Conservation (phyloP, 2,329 filamentous ascomycete species). For the Clonostachys sp. region DNA sequence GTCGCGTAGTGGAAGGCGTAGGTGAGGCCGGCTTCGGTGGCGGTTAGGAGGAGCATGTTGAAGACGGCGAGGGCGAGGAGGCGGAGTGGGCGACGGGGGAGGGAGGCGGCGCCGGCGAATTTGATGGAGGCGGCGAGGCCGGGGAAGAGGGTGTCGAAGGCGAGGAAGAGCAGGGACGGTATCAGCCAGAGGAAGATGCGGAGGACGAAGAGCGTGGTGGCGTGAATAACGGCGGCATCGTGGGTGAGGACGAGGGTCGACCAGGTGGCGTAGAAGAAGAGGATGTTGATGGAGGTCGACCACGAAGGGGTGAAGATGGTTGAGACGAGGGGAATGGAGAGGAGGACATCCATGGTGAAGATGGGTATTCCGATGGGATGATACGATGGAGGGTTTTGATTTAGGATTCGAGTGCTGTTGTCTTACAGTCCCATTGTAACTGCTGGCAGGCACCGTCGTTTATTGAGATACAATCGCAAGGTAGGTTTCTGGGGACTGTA, state of each 20-base stretch:
- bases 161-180: constrained; percentile 67
- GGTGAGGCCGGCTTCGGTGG: constrained; percentile 34
- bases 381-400: not conserved
- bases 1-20: constrained; percentile 21
- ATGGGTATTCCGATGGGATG: not conserved
- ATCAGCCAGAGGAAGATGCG: constrained; percentile 67
- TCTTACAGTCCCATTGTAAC: too few relatives aligned
- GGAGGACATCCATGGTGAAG: constrained; percentile 54
- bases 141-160: constrained; percentile 68
- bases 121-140: constrained; percentile 67
- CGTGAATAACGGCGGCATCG: constrained; percentile 68
- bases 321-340: constrained; percentile 69
- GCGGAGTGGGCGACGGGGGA: constrained; percentile 23
- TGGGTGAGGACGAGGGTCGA: constrained; percentile 76
- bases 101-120: constrained; percentile 47
- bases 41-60: constrained; percentile 39
- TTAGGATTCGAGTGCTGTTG: not conserved
- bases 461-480: too few relatives aligned
- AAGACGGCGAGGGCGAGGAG: constrained; percentile 31
- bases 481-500: too few relatives aligned
- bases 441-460: too few relatives aligned
- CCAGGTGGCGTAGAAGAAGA: constrained; percentile 93
- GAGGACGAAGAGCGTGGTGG: constrained; percentile 64
- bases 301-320: constrained; percentile 63
- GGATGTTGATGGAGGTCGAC: constrained; percentile 74